A percentile compares a stretch with the other conserved stretches of the same genome.
Evolutionary conservation across 495 filamentous ascomycete genomes (phyloP).

Genomic region (Penicillium arizonense): DNA sequence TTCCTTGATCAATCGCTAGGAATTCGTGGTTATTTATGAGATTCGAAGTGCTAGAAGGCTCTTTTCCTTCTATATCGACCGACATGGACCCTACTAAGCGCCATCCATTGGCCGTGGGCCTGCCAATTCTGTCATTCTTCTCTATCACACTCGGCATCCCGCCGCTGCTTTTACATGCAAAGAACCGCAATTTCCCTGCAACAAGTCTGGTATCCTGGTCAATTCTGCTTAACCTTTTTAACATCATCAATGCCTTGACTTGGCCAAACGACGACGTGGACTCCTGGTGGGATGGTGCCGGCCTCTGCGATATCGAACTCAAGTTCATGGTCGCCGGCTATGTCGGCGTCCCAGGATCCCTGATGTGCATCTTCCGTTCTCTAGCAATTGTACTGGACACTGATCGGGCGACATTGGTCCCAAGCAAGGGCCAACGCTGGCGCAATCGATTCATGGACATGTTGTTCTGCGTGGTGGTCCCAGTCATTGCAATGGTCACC

Average conservation of each 20-base stretch:
- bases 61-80: background rate
- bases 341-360: constrained; percentile 60
- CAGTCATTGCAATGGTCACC: constrained; percentile 61
- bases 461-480: constrained; percentile 66
- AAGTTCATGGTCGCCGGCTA: constrained; percentile 64
- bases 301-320: constrained; percentile 80
- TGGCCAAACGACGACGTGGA: constrained; percentile 73
- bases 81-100: constrained; percentile 6
- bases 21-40: no score
- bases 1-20: background rate
- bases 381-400: constrained; percentile 71
- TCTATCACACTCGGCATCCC: constrained; percentile 53
- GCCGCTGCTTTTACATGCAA: constrained; percentile 38
- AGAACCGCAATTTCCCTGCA: constrained; percentile 47
- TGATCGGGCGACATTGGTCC: constrained; percentile 52
- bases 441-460: constrained; percentile 57
- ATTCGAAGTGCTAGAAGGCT: background rate
- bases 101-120: constrained; percentile 33
- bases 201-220: constrained; percentile 63
- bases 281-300: constrained; percentile 69
- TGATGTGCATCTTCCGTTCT: constrained; percentile 69
- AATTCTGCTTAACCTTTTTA: constrained; percentile 62
- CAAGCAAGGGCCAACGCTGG: constrained; percentile 50
- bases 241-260: constrained; percentile 73
- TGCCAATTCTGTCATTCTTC: constrained; percentile 54